Base-by-base conservation (phyloP, 805 yeast species). In the Myxozyma neglecta region DNA sequence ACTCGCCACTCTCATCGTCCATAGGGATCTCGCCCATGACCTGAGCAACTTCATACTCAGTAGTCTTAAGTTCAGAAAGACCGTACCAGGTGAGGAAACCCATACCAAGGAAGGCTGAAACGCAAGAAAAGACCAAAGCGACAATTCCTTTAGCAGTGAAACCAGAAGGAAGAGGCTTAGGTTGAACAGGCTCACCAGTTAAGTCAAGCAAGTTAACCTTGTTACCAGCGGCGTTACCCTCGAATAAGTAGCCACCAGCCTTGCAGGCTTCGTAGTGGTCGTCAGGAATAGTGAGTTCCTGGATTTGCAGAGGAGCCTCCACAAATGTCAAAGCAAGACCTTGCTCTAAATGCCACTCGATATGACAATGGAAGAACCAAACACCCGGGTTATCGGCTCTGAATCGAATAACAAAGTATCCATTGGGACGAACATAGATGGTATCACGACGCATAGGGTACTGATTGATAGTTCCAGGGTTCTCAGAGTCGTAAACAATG, bases 281-380 rank as follows among this genome's bases (percentile, higher is more conserved):
- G 1, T 83, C 85, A 42, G 92, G 81, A 54, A 92, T 72, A 56
- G 79, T 79, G 76, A 88, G 89, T 14, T 76, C 61, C 59, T 79
- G 78, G 53, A 93, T 80, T 59, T 81, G 80, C 10, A 74, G 68
- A 35, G 99, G 99, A 59, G 90, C 97, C 78, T 93, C 99, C 57
- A 93, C 77, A 48, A 94, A 78, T 10, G 81, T 79, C 59, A 91
- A 70, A 11, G 96, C 96, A 70, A 93, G 82, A 72, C 99, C 99
- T 80, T 94, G 98, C 71, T 86, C 82, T 80, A 93, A 83, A 79
- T 94, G 99, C 99, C 99, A 93, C 75, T 94, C 98, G 71, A 94
- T 88, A 75, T 93, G 99, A 77, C 99, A 93, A 79, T 93, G 99
- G 96, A 94, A 94, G 75, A 86, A 84, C 99, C 98, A 93, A 48